Conservation (phyloP, 2,329 filamentous ascomycete genomes). For the Aspergillus sp. region DNA sequence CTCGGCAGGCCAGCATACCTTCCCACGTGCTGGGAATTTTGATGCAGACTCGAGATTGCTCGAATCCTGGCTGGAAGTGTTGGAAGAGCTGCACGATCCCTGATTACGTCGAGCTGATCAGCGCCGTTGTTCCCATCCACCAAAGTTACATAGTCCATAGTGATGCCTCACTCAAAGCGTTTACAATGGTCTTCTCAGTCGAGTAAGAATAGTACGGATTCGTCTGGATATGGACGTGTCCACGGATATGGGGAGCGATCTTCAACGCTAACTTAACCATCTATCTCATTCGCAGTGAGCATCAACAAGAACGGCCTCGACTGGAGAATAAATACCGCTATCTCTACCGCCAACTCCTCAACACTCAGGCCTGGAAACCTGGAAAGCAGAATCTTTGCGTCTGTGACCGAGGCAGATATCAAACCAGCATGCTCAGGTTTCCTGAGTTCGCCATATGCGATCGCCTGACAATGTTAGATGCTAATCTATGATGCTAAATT, state of each 20-base stretch:
- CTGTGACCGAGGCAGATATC: constrained; percentile 18
- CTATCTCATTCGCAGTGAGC: constrained; percentile 29
- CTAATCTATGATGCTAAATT: background rate
- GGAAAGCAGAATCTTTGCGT: constrained; percentile 38
- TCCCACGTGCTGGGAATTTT: constrained; percentile 66
- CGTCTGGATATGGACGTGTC: constrained; percentile 59
- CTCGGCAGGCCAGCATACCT: constrained; percentile 59
- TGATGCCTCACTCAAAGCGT: constrained; percentile 49
- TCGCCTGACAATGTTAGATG: constrained; percentile 38
- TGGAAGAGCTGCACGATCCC: constrained; percentile 53
- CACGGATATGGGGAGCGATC: constrained; percentile 52
- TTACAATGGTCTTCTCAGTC: constrained; percentile 49
- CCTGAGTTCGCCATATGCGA: constrained; percentile 50
- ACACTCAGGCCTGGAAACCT: constrained; percentile 37
- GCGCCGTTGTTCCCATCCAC: background rate
- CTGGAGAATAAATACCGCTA: constrained; percentile 45
- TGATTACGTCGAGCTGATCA: constrained; percentile 24
- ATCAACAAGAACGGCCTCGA: background rate
- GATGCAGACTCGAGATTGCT: constrained; percentile 56
- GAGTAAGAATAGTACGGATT: constrained; percentile 59
- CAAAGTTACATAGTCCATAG: background rate
- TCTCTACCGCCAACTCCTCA: constrained; percentile 56
- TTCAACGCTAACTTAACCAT: constrained; percentile 56
- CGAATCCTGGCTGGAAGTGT: constrained; percentile 45
- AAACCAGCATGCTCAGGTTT: constrained; percentile 38